Percentiles rank a stretch among this genome's conserved stretches.
Evolutionary conservation across 2,329 filamentous ascomycete species (phyloP).

Genomic region (Colletotrichum somersetense): DNA sequence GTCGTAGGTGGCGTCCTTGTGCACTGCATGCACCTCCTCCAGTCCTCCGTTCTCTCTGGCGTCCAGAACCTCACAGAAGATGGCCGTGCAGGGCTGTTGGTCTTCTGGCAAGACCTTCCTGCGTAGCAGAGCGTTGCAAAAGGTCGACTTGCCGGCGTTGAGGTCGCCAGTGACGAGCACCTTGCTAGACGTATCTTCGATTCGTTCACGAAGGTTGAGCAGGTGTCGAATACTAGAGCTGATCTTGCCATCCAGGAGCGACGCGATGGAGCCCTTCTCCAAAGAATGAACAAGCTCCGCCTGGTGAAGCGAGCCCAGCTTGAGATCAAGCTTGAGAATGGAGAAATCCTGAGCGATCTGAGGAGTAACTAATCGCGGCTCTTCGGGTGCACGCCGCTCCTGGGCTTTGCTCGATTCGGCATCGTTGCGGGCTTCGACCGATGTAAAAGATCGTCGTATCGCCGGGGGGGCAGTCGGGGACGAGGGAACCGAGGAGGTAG

Average conservation of each 20-base stretch:
- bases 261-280: constrained; percentile 91
- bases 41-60: constrained; percentile 89
- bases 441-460: constrained; percentile 79
- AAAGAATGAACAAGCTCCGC: constrained; percentile 93
- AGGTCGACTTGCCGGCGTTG: constrained; percentile 98
- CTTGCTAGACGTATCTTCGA: constrained; percentile 97
- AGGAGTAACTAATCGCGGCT: constrained; percentile 88
- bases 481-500: constrained; percentile 53
- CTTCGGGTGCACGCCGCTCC: constrained; percentile 70
- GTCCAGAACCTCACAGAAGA: constrained; percentile 97
- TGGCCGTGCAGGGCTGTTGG: constrained; percentile 97
- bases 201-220: constrained; percentile 86
- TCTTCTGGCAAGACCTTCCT: constrained; percentile 95
- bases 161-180: constrained; percentile 95
- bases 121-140: constrained; percentile 95
- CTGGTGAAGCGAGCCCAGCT: constrained; percentile 87
- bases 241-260: constrained; percentile 93
- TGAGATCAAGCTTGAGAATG: constrained; percentile 92
- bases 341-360: constrained; percentile 97
- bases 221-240: constrained; percentile 93
- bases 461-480: constrained; percentile 60
- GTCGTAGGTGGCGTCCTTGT: constrained; percentile 83
- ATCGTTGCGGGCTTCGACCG: constrained; percentile 63
- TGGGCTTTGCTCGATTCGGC: constrained; percentile 81
- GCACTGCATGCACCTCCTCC: constrained; percentile 96